Base-by-base conservation (phyloP, 257 asterid species). In the Lycium ferocissimum region DNA sequence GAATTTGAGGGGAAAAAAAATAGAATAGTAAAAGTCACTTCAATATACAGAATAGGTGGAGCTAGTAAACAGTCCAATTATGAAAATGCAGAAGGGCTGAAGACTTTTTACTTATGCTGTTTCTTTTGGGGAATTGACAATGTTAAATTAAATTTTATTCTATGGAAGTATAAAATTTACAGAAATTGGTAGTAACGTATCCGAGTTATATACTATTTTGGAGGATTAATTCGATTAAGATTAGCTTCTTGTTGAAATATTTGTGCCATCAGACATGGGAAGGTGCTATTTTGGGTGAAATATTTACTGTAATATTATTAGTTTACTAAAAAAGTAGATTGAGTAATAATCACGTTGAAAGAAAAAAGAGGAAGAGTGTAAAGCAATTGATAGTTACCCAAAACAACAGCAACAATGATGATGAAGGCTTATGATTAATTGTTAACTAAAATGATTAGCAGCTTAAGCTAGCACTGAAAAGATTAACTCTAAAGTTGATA, bases 11-110 rank as follows among this genome's bases (percentile, higher is more conserved):
- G 33, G 1, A 53, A n/a, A 51, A 20, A 49, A 6, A 5, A 0
- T 1, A 20, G 2, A 11, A 73, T 75, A 75, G 8, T 11, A 76
- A 53, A 76, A 78, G 49, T 26, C 37, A 14, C 47, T 5, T 14
- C 49, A 78, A 76, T 76, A 76, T 76, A 51, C 63, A 76, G 82
- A 76, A 76, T 76, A 49, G 35, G 57, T 76, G 63, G 63, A 76
- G 47, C 63, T 26, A 75, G 82, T 76, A 76, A 49, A 26, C 43
- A 76, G 37, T 7, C 18, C 63, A 26, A 26, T 76, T 53, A 51
- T 26, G 65, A 76, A 75, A 33, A 76, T 76, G 65, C 13, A 51
- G 26, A 5, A 76, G 26, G 26, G 20, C 8, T 26, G 26, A 51
- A 17, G 62, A 33, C 20, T 26, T 49, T 51, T 51, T 49, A 47